Evolutionary conservation across 495 filamentous ascomycete species (phyloP).

Genomic region (Penicillium nucicola): DNA sequence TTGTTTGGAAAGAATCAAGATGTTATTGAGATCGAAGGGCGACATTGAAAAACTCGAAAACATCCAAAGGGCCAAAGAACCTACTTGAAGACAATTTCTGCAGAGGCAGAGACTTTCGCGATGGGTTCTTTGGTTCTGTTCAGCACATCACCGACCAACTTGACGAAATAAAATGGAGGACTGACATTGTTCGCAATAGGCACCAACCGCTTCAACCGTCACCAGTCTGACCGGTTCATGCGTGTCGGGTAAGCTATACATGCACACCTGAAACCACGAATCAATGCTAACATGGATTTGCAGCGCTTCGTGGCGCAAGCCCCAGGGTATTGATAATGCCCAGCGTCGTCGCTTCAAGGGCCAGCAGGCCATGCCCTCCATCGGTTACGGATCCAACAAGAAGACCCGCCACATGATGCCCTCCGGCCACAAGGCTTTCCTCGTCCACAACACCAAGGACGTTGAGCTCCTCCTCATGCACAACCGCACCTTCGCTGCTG

Average conservation of each 20-base stretch:
- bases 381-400: constrained; percentile 97
- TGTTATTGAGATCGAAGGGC: constrained; percentile 15
- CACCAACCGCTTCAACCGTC: constrained; percentile 87
- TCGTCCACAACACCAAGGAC: constrained; percentile 92
- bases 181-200: constrained; percentile 48
- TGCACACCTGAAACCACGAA: no score
- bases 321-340: constrained; percentile 71
- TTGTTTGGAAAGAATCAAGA: background rate
- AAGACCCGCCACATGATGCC: constrained; percentile 99
- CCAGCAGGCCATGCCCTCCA: constrained; percentile 95
- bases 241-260: constrained; percentile 47
- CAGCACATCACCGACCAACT: background rate
- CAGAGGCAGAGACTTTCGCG: no score
- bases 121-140: background rate
- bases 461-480: constrained; percentile 99
- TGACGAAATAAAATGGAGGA: constrained; percentile 17
- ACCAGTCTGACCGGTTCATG: constrained; percentile 96
- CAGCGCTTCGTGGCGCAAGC: constrained; percentile 5
- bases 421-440: constrained; percentile 98
- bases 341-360: constrained; percentile 92
- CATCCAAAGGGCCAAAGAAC: constrained; percentile 1
- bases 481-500: constrained; percentile 97
- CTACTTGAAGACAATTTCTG: background rate
- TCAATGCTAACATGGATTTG: no score
- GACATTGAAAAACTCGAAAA: constrained; percentile 5